Percentiles rank a stretch among this genome's conserved stretches.
Evolutionary conservation across 208 protist genomes (phyloP).

Genomic region (Acanthamoeba culbertsoni): DNA sequence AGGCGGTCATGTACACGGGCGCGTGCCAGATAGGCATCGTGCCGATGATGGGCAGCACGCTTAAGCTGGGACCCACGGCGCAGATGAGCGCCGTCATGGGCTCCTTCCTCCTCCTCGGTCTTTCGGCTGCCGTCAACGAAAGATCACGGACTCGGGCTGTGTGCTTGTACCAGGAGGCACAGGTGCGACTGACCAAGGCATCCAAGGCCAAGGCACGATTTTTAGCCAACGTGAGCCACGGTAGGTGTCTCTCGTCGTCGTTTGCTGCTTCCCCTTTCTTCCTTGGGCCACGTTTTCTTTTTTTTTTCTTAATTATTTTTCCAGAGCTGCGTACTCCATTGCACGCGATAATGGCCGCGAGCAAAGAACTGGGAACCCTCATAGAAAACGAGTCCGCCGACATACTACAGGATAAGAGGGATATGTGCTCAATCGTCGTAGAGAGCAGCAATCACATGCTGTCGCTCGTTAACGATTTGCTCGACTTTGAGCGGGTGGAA

Average conservation of each 20-base stretch:
- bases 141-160: background rate
- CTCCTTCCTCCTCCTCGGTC: background rate
- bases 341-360: background rate
- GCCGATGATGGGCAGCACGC: background rate
- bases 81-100: background rate
- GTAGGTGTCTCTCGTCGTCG: background rate
- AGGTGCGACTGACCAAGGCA: background rate
- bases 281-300: background rate
- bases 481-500: slow-evolving; percentile 14
- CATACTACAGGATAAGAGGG: background rate
- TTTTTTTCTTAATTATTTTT: background rate
- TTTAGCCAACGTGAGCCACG: slow-evolving; percentile 18
- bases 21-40: background rate
- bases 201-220: slow-evolving; percentile 26
- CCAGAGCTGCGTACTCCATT: background rate
- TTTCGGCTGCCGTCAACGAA: background rate
- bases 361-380: background rate
- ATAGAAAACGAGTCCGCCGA: background rate
- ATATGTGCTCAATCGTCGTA: background rate
- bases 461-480: background rate
- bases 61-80: background rate
- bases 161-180: background rate
- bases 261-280: background rate
- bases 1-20: background rate
- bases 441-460: slow-evolving; percentile 6